A percentile compares a stretch with the other conserved stretches of the same genome.
These are phyloP conservation scores for Amanita jacksonii DNA, from an alignment of 768 basidiomycete genomes.

Conservation along the genomic window DNA sequence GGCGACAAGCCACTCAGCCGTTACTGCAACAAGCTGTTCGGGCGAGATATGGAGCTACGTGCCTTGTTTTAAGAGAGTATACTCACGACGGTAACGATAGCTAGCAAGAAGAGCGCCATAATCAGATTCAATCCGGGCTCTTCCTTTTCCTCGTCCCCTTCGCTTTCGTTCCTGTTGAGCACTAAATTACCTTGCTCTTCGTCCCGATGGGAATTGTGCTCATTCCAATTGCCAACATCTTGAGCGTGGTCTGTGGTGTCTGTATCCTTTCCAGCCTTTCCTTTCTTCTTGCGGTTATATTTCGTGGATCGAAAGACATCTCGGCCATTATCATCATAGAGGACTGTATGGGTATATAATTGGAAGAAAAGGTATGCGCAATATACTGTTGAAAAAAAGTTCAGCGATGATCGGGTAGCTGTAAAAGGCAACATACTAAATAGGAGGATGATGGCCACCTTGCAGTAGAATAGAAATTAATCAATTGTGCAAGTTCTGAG, in stretches of 20 bases:
- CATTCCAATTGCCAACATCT: neutral
- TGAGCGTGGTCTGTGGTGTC: no score
- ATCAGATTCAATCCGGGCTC: constrained; percentile 45
- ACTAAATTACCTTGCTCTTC: constrained; percentile 9
- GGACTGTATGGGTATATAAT: constrained; percentile 59
- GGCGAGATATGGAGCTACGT: no score
- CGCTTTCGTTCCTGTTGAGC: no score
- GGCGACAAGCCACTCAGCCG: constrained; percentile 67
- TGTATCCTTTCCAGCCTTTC: constrained; percentile 10
- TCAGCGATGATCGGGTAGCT: constrained; percentile 1
- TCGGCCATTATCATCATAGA: constrained; percentile 47
- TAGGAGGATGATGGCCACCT: constrained; percentile 72
- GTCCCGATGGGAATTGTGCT: neutral
- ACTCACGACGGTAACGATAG: constrained; percentile 56
- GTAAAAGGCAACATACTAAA: constrained; percentile 40
- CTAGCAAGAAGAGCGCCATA: constrained; percentile 45
- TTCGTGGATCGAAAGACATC: constrained; percentile 25
- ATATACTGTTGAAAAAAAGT: constrained; percentile 48
- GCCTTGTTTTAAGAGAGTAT: no score
- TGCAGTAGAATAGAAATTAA: no score
- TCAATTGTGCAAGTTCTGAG: neutral
- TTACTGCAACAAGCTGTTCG: constrained; percentile 46
- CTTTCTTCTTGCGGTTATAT: constrained; percentile 21
- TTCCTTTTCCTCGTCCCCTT: constrained; percentile 33
- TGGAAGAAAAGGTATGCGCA: constrained; percentile 71